These are phyloP conservation scores for Fusarium sp. DNA, from an alignment of 2,329 filamentous ascomycete genomes.

Conservation along the genomic window DNA sequence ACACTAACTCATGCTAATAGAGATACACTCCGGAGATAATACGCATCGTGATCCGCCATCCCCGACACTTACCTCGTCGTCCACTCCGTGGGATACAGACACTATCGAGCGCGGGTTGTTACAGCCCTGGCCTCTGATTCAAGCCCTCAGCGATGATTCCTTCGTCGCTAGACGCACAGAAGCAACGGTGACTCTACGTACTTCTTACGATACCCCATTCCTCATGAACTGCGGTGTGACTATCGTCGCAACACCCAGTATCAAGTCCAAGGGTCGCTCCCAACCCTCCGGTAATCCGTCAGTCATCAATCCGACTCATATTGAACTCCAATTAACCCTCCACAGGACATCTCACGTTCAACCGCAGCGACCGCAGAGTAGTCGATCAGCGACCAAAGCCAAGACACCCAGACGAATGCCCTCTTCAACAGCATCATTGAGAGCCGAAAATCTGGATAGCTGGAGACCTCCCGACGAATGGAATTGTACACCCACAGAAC, in stretches of 20 bases:
- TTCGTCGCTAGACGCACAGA: slow-evolving; percentile 38
- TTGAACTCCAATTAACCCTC: background rate
- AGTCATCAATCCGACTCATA: accelerated
- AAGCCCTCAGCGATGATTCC: slow-evolving; percentile 31
- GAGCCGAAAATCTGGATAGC: slow-evolving; percentile 8
- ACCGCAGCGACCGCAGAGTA: slow-evolving; percentile 19
- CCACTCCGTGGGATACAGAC: slow-evolving; percentile 12
- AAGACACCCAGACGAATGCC: slow-evolving; percentile 19
- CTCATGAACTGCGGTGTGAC: slow-evolving; percentile 35
- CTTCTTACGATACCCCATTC: slow-evolving; percentile 1
- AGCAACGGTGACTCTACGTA: slow-evolving; percentile 20
- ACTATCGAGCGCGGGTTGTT: slow-evolving; percentile 4
- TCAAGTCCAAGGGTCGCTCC: slow-evolving; percentile 9
- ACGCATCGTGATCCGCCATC: background rate
- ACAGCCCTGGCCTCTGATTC: slow-evolving; percentile 26
- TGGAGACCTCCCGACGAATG: slow-evolving; percentile 32
- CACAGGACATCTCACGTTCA: slow-evolving; percentile 6
- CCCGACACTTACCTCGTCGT: background rate
- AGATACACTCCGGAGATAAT: background rate
- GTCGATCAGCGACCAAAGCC: slow-evolving; percentile 2
- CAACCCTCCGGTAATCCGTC: slow-evolving; percentile 20
- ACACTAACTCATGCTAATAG: slow-evolving; percentile 8
- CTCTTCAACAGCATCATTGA: slow-evolving; percentile 17
- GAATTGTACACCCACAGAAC: slow-evolving; percentile 31
- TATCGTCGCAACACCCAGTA: slow-evolving; percentile 18